Evolutionary conservation across 306 rosid genomes (phyloP), one percentile per base, ranked within the genome.

Genomic region (Rubus idaeus): DNA sequence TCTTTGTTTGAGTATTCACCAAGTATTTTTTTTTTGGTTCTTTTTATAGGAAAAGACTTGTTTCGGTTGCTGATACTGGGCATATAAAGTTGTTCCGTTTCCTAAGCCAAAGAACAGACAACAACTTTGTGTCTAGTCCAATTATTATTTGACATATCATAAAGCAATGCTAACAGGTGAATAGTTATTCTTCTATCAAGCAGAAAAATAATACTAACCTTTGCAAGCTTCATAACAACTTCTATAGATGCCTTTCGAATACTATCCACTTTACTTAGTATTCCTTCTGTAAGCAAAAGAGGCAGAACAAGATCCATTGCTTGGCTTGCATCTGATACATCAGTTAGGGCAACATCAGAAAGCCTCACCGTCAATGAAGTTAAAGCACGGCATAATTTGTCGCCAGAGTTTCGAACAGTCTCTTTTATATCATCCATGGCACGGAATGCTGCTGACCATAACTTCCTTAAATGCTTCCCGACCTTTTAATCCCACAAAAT

Each of bases 351-450:
- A 66, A 89, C 90, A 82, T 95, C 98, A 80, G 96, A 95, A 58
- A 95, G 90, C 81, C 98, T 90, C 75, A 87, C 84, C 26, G 98
- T 92, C 79, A 95, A 88, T 44, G 96, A 83, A 74, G 93, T 79
- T 71, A 90, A 65, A 70, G 89, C 68, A 50, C 97, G 95, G 64
- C 98, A 92, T 62, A 95, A 78, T 45, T 83, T 95, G 79, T 95
- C 98, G 37, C 98, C 98, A 82, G 98, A 82, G 80, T 70, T 90
- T 75, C 98, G 90, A 64, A 95, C 96, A 44, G 97, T 95, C 87
- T 95, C 97, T 74, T 95, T 95, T 70, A 95, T 92, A 83, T 95
- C 98, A 73, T 95, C 98, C 98, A 95, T 95, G 63, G 92, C 90
- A 60, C 96, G 95, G 83, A 95, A 95, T 78, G 96, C 93, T 69